phyloP scores from a whole-genome alignment of 352 stramenopile genomes.

The Globisporangium solare region DNA sequence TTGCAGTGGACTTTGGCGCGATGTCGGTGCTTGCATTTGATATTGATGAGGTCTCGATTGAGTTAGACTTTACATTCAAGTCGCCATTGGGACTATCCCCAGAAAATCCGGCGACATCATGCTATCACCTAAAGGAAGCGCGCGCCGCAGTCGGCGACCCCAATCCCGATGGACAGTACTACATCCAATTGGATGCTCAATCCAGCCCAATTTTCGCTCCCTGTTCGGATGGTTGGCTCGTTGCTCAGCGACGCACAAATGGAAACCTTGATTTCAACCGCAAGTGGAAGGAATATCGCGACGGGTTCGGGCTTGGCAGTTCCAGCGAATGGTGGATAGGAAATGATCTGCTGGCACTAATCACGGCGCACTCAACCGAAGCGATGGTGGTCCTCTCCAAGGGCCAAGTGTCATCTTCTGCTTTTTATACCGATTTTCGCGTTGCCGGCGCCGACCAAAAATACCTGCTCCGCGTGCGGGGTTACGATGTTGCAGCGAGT shows the following conservation, averaged over 20 bases:
- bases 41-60: conserved; percentile 62
- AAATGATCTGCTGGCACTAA: conserved; percentile 32
- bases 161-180: conserved; percentile 57
- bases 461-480: conserved; percentile 37
- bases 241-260: conserved; percentile 40
- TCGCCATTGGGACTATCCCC: conserved; percentile 41
- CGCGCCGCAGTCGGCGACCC: conserved; percentile 28
- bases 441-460: conserved; percentile 40
- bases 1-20: conserved; percentile 40
- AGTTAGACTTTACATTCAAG: conserved; percentile 51
- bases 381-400: conserved; percentile 55
- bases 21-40: conserved; percentile 40
- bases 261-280: conserved; percentile 51
- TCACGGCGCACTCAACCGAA: conserved; percentile 33
- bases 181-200: conserved; percentile 30
- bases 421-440: conserved; percentile 41
- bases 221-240: conserved; percentile 56
- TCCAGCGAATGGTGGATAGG: conserved; percentile 58
- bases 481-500: conserved; percentile 28
- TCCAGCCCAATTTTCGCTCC: conserved; percentile 26
- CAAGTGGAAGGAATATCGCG: conserved; percentile 55
- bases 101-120: conserved; percentile 39
- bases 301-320: conserved; percentile 43
- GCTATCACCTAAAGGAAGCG: conserved; percentile 40
- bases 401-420: conserved; percentile 29